Conservation (phyloP, 2,329 filamentous ascomycete genomes). For the Cordyceps militaris region DNA sequence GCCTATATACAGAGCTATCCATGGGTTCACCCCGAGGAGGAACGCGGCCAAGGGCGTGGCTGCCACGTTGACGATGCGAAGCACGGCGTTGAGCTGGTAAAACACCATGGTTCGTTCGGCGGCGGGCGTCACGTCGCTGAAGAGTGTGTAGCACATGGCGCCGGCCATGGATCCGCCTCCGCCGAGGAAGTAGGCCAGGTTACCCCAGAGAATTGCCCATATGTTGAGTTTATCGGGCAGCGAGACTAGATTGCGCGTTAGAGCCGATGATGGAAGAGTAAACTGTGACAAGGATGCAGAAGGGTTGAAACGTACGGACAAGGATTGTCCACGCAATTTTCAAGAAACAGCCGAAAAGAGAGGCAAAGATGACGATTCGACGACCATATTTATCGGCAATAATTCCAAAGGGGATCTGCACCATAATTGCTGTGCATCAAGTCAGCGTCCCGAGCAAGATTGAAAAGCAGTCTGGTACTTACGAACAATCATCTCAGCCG, state of each 20-base stretch:
- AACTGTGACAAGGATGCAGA: neutral
- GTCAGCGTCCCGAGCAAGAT: neutral
- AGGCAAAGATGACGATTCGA: constrained; percentile 32
- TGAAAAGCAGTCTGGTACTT: constrained; percentile 16
- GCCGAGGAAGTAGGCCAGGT: constrained; percentile 33
- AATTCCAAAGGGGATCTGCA: constrained; percentile 40
- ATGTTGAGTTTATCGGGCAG: constrained; percentile 33
- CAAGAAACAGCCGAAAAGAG: constrained; percentile 26
- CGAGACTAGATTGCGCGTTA: constrained; percentile 23
- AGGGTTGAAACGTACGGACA: constrained; percentile 23
- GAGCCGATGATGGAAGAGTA: neutral
- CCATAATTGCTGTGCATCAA: constrained; percentile 27
- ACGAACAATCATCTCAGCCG: constrained; percentile 41
- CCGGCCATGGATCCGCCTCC: constrained; percentile 31
- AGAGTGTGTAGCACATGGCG: constrained; percentile 39
- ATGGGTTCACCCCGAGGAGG: constrained; percentile 32
- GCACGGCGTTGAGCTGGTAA: constrained; percentile 32
- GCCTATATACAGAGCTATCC: constrained; percentile 33
- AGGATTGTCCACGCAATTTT: constrained; percentile 24
- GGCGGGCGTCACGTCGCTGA: constrained; percentile 36
- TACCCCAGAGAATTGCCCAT: constrained; percentile 31
- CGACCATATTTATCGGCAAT: constrained; percentile 41
- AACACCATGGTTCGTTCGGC: constrained; percentile 33
- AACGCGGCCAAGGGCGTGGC: constrained; percentile 34
- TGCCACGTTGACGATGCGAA: constrained; percentile 31